Evolutionary conservation across 1,284 basidiomycete species (phyloP).

Genomic region (Chalciporus sp.): DNA sequence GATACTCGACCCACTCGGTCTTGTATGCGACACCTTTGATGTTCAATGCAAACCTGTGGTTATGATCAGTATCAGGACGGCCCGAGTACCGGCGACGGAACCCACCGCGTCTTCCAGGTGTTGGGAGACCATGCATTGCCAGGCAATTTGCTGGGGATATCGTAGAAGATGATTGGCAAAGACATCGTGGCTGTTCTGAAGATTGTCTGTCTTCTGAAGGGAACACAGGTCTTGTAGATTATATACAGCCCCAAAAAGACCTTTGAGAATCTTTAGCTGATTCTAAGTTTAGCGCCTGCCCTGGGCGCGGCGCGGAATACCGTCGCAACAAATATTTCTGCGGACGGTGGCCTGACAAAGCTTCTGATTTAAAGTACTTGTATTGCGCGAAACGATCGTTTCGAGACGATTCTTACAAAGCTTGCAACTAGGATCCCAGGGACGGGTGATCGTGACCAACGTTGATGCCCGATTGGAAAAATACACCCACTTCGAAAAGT

Average conservation of each 20-base stretch:
- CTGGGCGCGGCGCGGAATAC: not conserved
- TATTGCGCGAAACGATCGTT: not conserved
- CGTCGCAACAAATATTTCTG: not conserved
- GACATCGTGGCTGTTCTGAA: slow-evolving; percentile 18
- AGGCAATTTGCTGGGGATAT: slow-evolving; percentile 29
- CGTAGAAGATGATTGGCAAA: slow-evolving; percentile 31
- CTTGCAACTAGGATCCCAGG: slow-evolving; percentile 4
- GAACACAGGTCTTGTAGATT: slow-evolving; percentile 5
- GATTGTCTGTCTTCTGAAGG: not conserved
- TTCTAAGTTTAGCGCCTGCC: slow-evolving; percentile 10
- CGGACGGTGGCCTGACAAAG: not conserved
- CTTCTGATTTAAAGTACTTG: not conserved
- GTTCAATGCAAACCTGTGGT: slow-evolving; percentile 38
- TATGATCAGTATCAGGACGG: not conserved
- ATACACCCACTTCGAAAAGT: slow-evolving; percentile 1
- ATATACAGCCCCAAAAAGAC: slow-evolving; percentile 13
- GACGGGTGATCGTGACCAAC: slow-evolving; percentile 21
- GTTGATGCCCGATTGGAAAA: slow-evolving; percentile 1
- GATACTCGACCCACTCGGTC: slow-evolving; percentile 42
- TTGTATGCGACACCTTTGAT: slow-evolving; percentile 42
- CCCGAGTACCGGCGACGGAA: not conserved
- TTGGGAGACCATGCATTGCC: slow-evolving; percentile 35
- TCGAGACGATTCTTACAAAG: not conserved
- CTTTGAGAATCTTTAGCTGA: not conserved
- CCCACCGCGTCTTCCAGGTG: slow-evolving; percentile 32